Percentiles rank a stretch among this genome's conserved stretches.
phyloP scores from a whole-genome alignment of 192 early-diverging fungal genomes.

The Paraglomus occultum region DNA sequence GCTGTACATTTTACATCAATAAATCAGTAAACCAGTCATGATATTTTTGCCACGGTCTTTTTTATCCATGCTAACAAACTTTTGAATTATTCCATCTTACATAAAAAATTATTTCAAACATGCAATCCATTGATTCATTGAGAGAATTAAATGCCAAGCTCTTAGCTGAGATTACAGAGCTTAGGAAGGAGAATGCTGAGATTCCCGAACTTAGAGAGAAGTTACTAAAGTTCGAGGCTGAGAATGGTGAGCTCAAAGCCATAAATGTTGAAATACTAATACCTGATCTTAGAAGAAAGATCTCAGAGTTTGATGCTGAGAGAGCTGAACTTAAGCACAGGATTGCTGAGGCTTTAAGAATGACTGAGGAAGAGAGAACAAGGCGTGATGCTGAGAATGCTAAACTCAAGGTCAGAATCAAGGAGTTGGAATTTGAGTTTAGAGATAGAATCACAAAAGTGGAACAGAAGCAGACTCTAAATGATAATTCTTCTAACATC shows the following conservation, averaged over 20 bases:
- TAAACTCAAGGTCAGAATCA: conserved; percentile 13
- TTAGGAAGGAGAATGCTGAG: conserved; percentile 6
- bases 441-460: not conserved
- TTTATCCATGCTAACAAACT: conserved; percentile 22
- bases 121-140: conserved; percentile 23
- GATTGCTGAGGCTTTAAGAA: not conserved
- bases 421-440: conserved; percentile 7
- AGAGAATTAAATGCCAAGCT: conserved; percentile 23
- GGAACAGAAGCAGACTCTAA: conserved; percentile 13
- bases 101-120: conserved; percentile 25
- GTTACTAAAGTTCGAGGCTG: not conserved
- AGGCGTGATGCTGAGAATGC: conserved; percentile 11
- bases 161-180: conserved; percentile 5
- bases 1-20: conserved; percentile 19
- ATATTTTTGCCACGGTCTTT: conserved; percentile 4
- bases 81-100: conserved; percentile 21
- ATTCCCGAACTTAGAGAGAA: not conserved
- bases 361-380: not conserved
- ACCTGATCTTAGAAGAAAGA: conserved; percentile 4
- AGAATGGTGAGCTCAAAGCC: not conserved
- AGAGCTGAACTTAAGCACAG: not conserved
- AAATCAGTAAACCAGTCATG: conserved; percentile 5
- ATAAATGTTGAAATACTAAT: not conserved
- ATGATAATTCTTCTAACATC: conserved; percentile 11
- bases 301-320: not conserved